phyloP scores from a whole-genome alignment of 1,139 yeast genomes.

The Yamadazyma diospyri region DNA sequence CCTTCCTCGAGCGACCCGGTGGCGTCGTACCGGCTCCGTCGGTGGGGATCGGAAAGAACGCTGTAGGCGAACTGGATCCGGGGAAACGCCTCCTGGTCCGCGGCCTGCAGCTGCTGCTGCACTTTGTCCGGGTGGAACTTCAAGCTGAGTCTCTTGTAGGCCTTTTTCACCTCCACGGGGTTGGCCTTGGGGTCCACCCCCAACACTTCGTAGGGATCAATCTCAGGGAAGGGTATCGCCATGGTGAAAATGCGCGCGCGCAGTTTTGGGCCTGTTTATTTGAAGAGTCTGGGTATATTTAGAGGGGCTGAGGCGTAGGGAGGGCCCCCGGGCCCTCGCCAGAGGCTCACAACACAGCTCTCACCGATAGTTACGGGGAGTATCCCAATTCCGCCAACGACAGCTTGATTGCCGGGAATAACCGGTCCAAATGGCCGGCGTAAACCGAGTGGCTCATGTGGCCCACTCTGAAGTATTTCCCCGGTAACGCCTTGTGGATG shows the following conservation, averaged over 20 bases:
- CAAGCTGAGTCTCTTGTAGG: slow-evolving; percentile 70
- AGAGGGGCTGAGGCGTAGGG: too few species aligned
- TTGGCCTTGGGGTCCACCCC: slow-evolving; percentile 39
- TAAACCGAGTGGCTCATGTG: slow-evolving; percentile 76
- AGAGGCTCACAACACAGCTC: too few species aligned
- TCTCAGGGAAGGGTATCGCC: slow-evolving; percentile 48
- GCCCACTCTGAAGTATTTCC: slow-evolving; percentile 88
- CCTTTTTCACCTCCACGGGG: slow-evolving; percentile 59
- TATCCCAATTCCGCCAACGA: slow-evolving; percentile 30
- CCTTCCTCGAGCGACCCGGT: slow-evolving; percentile 64
- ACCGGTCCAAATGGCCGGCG: slow-evolving; percentile 40
- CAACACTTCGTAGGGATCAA: slow-evolving; percentile 66
- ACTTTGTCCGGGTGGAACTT: slow-evolving; percentile 78
- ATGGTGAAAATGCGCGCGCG: slow-evolving; percentile 13
- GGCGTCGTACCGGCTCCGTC: slow-evolving; percentile 57
- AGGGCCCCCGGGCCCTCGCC: too few species aligned
- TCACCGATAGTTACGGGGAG: background rate
- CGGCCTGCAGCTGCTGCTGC: slow-evolving; percentile 26
- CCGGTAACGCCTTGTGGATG: slow-evolving; percentile 74
- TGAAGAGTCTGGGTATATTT: too few species aligned
- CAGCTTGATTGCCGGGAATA: slow-evolving; percentile 35
- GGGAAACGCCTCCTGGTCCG: slow-evolving; percentile 41
- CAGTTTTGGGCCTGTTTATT: too few species aligned
- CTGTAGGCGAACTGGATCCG: slow-evolving; percentile 74
- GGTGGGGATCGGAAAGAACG: slow-evolving; percentile 56